phyloP scores from a whole-genome alignment of 805 yeast species.

The Pichia membranifaciens region DNA sequence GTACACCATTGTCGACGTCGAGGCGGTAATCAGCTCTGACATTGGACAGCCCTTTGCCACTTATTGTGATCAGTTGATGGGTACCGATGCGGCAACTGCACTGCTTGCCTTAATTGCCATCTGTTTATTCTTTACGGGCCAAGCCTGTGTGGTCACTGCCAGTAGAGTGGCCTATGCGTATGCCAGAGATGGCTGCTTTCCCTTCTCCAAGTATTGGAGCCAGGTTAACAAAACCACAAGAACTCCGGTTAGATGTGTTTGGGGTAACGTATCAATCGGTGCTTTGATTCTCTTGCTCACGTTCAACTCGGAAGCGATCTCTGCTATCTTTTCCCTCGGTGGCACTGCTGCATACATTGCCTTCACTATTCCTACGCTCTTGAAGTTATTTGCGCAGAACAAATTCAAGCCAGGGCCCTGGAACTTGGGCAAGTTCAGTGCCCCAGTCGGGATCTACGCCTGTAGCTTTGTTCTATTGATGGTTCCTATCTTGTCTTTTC shows the following conservation, averaged over 20 bases:
- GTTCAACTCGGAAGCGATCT: constrained; percentile 40
- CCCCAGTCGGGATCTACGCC: constrained; percentile 34
- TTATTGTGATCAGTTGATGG: constrained; percentile 44
- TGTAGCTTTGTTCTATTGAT: constrained; percentile 39
- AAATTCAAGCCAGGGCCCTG: constrained; percentile 42
- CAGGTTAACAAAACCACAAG: constrained; percentile 34
- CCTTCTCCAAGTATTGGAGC: constrained; percentile 38
- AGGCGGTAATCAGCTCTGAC: constrained; percentile 39
- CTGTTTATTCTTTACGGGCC: constrained; percentile 43
- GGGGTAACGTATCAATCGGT: constrained; percentile 40
- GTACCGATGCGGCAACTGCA: constrained; percentile 36
- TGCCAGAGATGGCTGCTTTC: constrained; percentile 49
- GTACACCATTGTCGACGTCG: constrained; percentile 48
- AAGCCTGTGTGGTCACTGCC: constrained; percentile 53
- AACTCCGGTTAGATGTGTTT: constrained; percentile 41
- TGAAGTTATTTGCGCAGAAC: constrained; percentile 36
- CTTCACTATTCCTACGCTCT: constrained; percentile 40
- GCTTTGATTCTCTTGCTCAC: constrained; percentile 37
- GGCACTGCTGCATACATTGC: constrained; percentile 45
- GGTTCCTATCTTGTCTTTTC: constrained; percentile 44
- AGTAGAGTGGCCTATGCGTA: constrained; percentile 60
- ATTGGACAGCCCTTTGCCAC: constrained; percentile 57
- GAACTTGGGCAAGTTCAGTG: constrained; percentile 36
- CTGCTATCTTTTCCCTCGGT: constrained; percentile 47
- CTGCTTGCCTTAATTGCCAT: constrained; percentile 39